Evolutionary conservation across 192 early-diverging fungal genomes (phyloP).

Genomic region (Umbelopsis isabellina): DNA sequence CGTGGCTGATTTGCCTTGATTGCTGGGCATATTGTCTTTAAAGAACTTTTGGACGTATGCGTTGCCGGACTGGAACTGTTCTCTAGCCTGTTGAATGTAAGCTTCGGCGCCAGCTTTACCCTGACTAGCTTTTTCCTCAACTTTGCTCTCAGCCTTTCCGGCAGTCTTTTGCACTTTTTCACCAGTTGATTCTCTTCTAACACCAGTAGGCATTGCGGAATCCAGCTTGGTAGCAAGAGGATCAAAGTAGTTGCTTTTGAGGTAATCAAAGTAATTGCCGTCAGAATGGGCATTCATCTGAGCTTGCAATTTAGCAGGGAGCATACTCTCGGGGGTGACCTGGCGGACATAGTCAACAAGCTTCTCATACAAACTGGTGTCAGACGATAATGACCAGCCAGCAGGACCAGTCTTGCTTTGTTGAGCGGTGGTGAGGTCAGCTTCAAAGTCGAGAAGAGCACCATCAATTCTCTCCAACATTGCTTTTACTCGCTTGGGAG

Average conservation of each 20-base stretch:
- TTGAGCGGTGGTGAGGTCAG: conserved; percentile 6
- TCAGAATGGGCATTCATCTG: neutral
- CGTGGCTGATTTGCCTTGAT: neutral
- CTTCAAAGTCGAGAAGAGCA: conserved; percentile 19
- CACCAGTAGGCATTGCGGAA: neutral
- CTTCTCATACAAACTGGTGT: neutral
- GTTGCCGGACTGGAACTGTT: neutral
- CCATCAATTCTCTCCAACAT: neutral
- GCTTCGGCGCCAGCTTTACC: neutral
- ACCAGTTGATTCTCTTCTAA: neutral
- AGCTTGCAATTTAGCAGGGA: neutral
- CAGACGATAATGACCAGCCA: neutral
- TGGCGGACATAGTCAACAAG: neutral
- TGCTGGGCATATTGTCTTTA: neutral
- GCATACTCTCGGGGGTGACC: neutral
- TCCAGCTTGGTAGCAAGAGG: conserved; percentile 10
- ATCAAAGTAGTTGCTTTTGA: conserved; percentile 2
- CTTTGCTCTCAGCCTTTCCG: neutral
- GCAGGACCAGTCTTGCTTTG: conserved; percentile 6
- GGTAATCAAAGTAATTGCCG: conserved; percentile 6
- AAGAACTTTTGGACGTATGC: neutral
- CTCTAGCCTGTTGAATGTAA: neutral
- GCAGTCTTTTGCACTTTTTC: neutral
- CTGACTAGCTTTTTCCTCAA: neutral
- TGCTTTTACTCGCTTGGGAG: conserved; percentile 5